Base-by-base conservation (phyloP, 202 grass and related monocot species). In the Schoenoplectus tabernaemontani region DNA sequence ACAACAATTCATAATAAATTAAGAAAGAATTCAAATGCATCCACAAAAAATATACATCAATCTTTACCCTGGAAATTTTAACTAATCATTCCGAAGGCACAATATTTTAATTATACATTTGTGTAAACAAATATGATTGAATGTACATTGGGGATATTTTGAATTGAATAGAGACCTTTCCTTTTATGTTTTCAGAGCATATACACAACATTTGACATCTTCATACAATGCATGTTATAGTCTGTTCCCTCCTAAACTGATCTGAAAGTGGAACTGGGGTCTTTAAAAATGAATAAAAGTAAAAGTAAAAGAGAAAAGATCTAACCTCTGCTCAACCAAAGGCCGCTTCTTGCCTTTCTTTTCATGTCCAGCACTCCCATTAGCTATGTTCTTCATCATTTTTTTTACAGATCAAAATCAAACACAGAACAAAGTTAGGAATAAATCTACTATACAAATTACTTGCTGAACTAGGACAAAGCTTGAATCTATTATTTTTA, bases 301-400 rank as follows among this genome's bases (percentile, higher is more conserved):
- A 80, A 64, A 65, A 66, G 44, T 12, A 13, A 4, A 13, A 50
- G 30, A 4, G n/a, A n/a, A n/a, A n/a, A n/a, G n/a, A n/a, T n/a
- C 30, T 58, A 57, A 96, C 88, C 90, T 96, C 34, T 80, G 57
- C 84, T 93, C 90, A 84, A 89, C 33, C 41, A 90, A 85, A 13
- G 89, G 77, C 71, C 93, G 66, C 72, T 96, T 96, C 11, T 50
- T 57, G 50, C 82, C 86, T 80, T 93, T 76, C 78, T 87, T 87
- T 4, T 42, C 64, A 2, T 80, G 23, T 48, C 87, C 74, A 2
- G 84, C 67, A 80, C 68, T 86, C 47, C 81, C 90, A 59, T 91
- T 96, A 41, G 85, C 88, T 86, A 93, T 87, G 82, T 93, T 86
- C 93, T 93, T 82, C 46, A 90, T 58, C 23, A 19, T 48, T 46